Percentiles rank a stretch among this genome's conserved stretches.
Conservation (phyloP, 495 filamentous ascomycete genomes). For the Penicillium robsamsonii region DNA sequence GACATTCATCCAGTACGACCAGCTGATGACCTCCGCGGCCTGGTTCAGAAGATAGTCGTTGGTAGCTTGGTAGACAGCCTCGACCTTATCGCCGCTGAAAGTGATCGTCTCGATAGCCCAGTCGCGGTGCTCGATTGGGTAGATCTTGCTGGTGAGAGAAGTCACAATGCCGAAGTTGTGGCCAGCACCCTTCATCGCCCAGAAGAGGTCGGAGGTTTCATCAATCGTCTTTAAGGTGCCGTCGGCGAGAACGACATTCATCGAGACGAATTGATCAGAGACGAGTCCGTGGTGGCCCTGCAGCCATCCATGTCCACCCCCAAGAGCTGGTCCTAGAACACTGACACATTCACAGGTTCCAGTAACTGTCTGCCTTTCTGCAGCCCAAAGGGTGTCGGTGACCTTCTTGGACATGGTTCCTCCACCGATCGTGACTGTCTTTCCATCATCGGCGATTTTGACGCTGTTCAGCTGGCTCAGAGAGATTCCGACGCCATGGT, state of each 20-base stretch:
- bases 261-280: constrained; percentile 54
- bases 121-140: constrained; percentile 37
- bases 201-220: constrained; percentile 49
- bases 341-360: constrained; percentile 57
- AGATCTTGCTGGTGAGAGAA: constrained; percentile 47
- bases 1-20: constrained; percentile 50
- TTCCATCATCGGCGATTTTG: constrained; percentile 38
- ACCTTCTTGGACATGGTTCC: constrained; percentile 40
- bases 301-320: constrained; percentile 60
- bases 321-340: constrained; percentile 54
- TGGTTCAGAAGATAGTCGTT: constrained; percentile 44
- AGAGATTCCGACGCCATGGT: constrained; percentile 49
- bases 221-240: constrained; percentile 42
- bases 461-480: constrained; percentile 43
- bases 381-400: constrained; percentile 32
- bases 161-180: constrained; percentile 63
- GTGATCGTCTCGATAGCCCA: constrained; percentile 47
- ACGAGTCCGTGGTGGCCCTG: constrained; percentile 60
- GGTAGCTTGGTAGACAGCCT: constrained; percentile 44
- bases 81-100: constrained; percentile 49
- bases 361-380: constrained; percentile 40
- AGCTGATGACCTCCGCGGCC: constrained; percentile 45
- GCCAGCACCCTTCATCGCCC: constrained; percentile 58
- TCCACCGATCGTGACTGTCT: constrained; percentile 51
- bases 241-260: constrained; percentile 56